Percentiles rank a stretch among this genome's conserved stretches.
These are phyloP conservation scores for Borovskyia barvae DNA, from an alignment of 208 protist species.

Conservation along the genomic window DNA sequence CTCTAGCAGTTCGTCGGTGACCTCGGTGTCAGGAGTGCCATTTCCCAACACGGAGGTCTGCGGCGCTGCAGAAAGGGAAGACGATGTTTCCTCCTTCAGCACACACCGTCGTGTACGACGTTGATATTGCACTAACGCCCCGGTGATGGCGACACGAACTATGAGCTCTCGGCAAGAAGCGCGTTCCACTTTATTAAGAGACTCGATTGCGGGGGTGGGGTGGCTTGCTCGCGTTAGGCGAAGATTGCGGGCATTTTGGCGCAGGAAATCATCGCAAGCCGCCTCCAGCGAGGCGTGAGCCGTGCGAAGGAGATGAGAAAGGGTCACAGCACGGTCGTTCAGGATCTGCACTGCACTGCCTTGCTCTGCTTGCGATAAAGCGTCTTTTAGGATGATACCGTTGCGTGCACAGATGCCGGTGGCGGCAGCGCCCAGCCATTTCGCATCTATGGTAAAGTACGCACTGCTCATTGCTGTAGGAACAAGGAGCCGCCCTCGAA, in stretches of 20 bases:
- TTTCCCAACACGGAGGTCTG: no score
- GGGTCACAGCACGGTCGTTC: conserved; percentile 7
- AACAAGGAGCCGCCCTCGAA: not conserved
- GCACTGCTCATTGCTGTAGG: not conserved
- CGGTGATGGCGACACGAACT: conserved; percentile 56
- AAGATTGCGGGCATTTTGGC: conserved; percentile 1
- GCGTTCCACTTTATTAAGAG: conserved; percentile 37
- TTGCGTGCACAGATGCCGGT: conserved; percentile 24
- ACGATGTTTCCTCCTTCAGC: conserved; percentile 1
- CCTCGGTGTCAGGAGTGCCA: no score
- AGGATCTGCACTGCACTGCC: conserved; percentile 20
- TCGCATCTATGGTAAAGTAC: conserved; percentile 32
- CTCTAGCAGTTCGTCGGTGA: conserved; percentile 20
- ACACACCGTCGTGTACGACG: conserved; percentile 13
- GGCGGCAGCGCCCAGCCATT: conserved; percentile 34
- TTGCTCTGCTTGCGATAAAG: conserved; percentile 22
- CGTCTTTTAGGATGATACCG: conserved; percentile 22
- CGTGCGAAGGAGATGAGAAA: conserved; percentile 4
- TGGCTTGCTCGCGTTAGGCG: conserved; percentile 10
- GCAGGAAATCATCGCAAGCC: conserved; percentile 8
- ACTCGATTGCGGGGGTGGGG: not conserved
- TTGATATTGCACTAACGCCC: conserved; percentile 49
- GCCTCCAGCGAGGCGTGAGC: conserved; percentile 5
- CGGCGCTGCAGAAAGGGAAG: not conserved
- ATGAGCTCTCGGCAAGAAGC: conserved; percentile 40